phyloP scores from a whole-genome alignment of 1,139 yeast species.

The Saccharomyces hybrid region DNA sequence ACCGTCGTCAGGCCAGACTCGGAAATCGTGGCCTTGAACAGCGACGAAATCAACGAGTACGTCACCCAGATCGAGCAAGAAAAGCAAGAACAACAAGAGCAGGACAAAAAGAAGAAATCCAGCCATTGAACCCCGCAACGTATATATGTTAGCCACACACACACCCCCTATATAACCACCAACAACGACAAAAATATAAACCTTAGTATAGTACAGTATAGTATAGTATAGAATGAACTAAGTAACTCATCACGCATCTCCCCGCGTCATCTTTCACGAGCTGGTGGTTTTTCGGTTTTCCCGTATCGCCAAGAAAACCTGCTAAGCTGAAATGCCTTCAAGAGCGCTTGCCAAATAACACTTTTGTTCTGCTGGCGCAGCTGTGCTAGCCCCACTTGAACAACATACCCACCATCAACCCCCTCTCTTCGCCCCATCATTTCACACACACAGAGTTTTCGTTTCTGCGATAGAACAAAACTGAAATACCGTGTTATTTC shows the following conservation, averaged over 20 bases:
- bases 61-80: conserved; percentile 86
- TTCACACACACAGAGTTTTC: not conserved
- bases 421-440: not conserved
- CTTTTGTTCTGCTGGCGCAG: too few species aligned
- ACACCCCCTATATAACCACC: not conserved
- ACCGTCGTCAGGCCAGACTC: conserved; percentile 73
- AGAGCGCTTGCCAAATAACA: not conserved
- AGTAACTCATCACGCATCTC: not conserved
- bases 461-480: not conserved
- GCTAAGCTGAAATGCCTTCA: not conserved
- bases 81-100: conserved; percentile 66
- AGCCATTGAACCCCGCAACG: not conserved
- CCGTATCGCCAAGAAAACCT: not conserved
- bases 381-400: not conserved
- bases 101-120: conserved; percentile 62
- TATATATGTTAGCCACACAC: not conserved
- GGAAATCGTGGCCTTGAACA: conserved; percentile 47
- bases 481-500: not conserved
- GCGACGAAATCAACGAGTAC: conserved; percentile 66
- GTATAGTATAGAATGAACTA: too few species aligned
- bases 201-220: not conserved
- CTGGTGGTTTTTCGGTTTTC: not conserved
- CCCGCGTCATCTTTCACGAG: too few species aligned
- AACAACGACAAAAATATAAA: not conserved
- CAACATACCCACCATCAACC: not conserved